Percentiles rank a stretch among this genome's conserved stretches.
These are phyloP conservation scores for Colletotrichum echinochloae DNA, from an alignment of 2,329 filamentous ascomycete genomes.

Conservation along the genomic window DNA sequence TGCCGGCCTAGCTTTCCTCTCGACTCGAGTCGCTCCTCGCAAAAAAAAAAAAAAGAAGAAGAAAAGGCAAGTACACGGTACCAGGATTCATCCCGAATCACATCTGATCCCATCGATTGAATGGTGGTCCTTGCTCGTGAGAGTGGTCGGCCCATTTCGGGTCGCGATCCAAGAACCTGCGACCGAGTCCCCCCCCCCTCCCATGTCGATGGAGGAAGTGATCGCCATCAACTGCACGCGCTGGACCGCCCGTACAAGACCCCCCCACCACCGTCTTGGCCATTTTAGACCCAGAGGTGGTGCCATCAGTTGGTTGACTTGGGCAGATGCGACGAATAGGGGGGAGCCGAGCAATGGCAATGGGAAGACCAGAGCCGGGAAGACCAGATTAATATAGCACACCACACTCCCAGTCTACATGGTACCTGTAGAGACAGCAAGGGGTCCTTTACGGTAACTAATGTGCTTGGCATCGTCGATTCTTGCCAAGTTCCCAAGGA, in stretches of 20 bases:
- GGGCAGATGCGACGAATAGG: not conserved
- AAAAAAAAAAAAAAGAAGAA: not conserved
- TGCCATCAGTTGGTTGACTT: not conserved
- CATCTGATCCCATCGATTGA: conserved; percentile 18
- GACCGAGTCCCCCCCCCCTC: conserved; percentile 4
- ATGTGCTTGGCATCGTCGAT: not conserved
- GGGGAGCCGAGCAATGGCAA: not conserved
- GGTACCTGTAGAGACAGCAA: not conserved
- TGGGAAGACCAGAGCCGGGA: not conserved
- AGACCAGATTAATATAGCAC: too few species aligned
- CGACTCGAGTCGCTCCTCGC: conserved; percentile 5
- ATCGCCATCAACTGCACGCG: conserved; percentile 4
- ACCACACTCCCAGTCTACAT: too few species aligned
- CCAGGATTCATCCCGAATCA: conserved; percentile 21
- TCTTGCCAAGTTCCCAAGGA: conserved; percentile 2
- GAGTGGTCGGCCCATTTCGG: conserved; percentile 25
- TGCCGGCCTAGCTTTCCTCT: not conserved
- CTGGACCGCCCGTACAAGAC: conserved; percentile 3
- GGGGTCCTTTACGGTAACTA: not conserved
- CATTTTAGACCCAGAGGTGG: conserved; percentile 1
- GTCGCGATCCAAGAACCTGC: conserved; percentile 2
- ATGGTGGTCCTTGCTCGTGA: conserved; percentile 3
- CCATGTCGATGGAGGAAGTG: conserved; percentile 17
- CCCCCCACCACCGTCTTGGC: conserved; percentile 19
- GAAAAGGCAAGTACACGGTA: too few species aligned